Conservation (phyloP, 306 rosid genomes). For the Quercus bicolor region DNA sequence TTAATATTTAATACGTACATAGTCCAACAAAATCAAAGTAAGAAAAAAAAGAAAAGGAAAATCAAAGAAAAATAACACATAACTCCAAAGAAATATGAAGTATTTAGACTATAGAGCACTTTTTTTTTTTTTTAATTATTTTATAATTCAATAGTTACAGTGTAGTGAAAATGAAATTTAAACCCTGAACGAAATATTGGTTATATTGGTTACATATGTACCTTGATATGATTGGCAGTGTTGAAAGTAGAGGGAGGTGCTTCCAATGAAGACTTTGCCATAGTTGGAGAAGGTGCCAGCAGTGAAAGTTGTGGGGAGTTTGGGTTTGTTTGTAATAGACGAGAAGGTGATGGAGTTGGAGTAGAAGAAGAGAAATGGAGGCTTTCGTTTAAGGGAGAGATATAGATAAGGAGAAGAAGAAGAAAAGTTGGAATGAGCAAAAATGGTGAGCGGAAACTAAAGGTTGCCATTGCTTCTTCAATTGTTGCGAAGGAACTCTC, state of each 20-base stretch:
- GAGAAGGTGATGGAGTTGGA: background rate
- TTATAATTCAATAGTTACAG: no score
- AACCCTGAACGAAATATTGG: background rate
- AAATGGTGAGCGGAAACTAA: background rate
- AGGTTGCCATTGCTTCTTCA: background rate
- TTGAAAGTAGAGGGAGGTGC: background rate
- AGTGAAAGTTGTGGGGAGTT: background rate
- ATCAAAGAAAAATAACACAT: background rate
- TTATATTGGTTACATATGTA: background rate
- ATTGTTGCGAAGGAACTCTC: background rate
- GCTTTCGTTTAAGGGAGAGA: background rate
- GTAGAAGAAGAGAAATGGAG: background rate
- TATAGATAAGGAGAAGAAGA: background rate
- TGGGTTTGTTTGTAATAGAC: background rate
- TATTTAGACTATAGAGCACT: no score
- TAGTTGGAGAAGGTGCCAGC: no score
- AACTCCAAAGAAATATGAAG: background rate
- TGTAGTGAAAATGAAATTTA: no score
- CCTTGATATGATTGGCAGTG: background rate
- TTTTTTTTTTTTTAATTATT: no score
- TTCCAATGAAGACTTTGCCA: background rate
- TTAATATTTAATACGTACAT: no score
- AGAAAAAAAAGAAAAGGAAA: background rate
- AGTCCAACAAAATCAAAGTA: background rate
- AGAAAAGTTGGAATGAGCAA: background rate